phyloP scores from a whole-genome alignment of 73 alveolate species.

The Paramecium octaurelia region DNA sequence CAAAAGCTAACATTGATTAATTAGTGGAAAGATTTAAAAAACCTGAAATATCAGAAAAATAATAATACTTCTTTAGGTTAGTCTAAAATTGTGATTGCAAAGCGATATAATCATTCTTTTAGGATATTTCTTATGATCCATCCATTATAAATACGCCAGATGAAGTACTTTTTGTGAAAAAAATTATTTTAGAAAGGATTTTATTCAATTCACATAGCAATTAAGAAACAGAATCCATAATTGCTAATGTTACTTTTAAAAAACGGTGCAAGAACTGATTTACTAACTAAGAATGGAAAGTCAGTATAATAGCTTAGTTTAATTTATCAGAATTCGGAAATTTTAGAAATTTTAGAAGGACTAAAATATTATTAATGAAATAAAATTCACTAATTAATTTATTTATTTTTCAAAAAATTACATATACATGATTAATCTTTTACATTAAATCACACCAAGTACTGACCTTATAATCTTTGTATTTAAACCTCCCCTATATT shows the following conservation, averaged over 20 bases:
- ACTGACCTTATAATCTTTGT: neutral
- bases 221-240: neutral
- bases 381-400: neutral
- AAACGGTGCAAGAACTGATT: neutral
- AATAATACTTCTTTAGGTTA: neutral
- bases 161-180: neutral
- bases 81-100: neutral
- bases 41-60: neutral
- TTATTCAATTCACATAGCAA: slow-evolving; percentile 26
- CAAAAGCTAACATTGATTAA: neutral
- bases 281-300: neutral
- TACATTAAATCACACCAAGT: neutral
- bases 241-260: neutral
- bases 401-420: neutral
- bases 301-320: neutral
- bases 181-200: neutral
- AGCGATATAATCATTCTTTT: neutral
- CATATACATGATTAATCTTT: neutral
- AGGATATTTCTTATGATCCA: neutral
- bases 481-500: neutral
- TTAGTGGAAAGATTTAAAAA: neutral
- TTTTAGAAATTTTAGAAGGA: neutral
- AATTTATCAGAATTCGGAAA: neutral
- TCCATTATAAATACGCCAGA: neutral
- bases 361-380: neutral